phyloP scores from a whole-genome alignment of 2,329 filamentous ascomycete species.

The Phoma sp. region DNA sequence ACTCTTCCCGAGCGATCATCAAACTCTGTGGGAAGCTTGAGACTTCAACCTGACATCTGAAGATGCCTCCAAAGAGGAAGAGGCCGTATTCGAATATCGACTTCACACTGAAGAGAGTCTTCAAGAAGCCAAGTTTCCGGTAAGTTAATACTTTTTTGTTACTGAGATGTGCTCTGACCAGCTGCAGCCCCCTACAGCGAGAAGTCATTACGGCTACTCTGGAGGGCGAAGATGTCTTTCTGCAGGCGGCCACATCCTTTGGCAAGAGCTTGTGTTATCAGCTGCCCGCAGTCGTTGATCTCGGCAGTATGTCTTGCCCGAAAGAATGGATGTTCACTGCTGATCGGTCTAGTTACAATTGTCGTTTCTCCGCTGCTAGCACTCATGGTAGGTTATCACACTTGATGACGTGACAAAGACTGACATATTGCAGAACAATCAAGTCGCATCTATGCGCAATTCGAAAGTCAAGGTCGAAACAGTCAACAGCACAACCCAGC shows the following conservation, averaged over 20 bases:
- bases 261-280: conserved; percentile 95
- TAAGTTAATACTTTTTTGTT: conserved; percentile 42
- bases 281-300: conserved; percentile 84
- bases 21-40: neutral
- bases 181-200: conserved; percentile 74
- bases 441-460: conserved; percentile 79
- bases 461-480: conserved; percentile 81
- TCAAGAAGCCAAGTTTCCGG: conserved; percentile 77
- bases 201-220: conserved; percentile 86
- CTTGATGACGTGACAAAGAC: neutral
- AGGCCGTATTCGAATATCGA: conserved; percentile 64
- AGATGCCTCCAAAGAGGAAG: conserved; percentile 43
- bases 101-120: conserved; percentile 75
- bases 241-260: conserved; percentile 89
- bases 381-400: conserved; percentile 71
- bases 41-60: neutral
- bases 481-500: conserved; percentile 83
- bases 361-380: conserved; percentile 89
- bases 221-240: conserved; percentile 85
- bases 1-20: neutral
- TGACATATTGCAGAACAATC: conserved; percentile 71
- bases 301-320: conserved; percentile 70
- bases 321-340: neutral
- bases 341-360: conserved; percentile 71
- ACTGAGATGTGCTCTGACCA: conserved; percentile 5